Percentiles rank a stretch among this genome's conserved stretches.
Evolutionary conservation across 2,329 filamentous ascomycete species (phyloP).

Genomic region (Clonostachys rhizophaga): DNA sequence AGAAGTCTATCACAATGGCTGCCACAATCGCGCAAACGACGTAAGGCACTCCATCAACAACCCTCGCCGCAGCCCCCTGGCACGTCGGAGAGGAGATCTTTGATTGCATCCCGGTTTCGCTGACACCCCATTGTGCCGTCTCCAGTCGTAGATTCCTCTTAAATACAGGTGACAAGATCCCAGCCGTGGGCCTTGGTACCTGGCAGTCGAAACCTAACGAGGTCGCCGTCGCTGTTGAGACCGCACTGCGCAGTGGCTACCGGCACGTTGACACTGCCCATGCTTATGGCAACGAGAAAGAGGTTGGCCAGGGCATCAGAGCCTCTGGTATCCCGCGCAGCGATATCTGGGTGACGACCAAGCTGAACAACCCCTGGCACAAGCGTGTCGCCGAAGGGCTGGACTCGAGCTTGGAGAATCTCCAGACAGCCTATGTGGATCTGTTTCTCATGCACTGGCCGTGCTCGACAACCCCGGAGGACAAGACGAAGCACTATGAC

Average conservation of each 20-base stretch:
- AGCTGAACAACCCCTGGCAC: slow-evolving; percentile 79
- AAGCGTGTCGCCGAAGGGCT: slow-evolving; percentile 61
- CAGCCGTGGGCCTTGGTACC: slow-evolving; percentile 71
- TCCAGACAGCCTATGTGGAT: slow-evolving; percentile 63
- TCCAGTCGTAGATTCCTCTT: slow-evolving; percentile 51
- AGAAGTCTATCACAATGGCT: too few species aligned
- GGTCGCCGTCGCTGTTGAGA: slow-evolving; percentile 67
- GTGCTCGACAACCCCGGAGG: slow-evolving; percentile 54
- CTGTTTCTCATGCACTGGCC: slow-evolving; percentile 73
- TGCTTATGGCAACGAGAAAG: slow-evolving; percentile 72
- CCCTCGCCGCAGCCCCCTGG: too few species aligned
- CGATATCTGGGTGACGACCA: slow-evolving; percentile 72
- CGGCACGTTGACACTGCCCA: slow-evolving; percentile 73
- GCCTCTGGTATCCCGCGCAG: slow-evolving; percentile 60
- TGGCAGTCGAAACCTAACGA: slow-evolving; percentile 71
- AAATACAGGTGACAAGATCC: slow-evolving; percentile 75
- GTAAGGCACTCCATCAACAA: too few species aligned
- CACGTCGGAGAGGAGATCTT: too few species aligned
- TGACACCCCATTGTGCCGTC: neutral
- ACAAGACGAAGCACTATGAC: slow-evolving; percentile 62
- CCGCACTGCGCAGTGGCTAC: slow-evolving; percentile 64
- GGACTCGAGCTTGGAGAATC: slow-evolving; percentile 51
- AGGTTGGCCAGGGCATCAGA: slow-evolving; percentile 62
- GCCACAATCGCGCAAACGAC: too few species aligned
- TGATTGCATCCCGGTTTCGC: too few species aligned